Base-by-base conservation (phyloP, 768 basidiomycete species). In the Lentinula guzmanii region DNA sequence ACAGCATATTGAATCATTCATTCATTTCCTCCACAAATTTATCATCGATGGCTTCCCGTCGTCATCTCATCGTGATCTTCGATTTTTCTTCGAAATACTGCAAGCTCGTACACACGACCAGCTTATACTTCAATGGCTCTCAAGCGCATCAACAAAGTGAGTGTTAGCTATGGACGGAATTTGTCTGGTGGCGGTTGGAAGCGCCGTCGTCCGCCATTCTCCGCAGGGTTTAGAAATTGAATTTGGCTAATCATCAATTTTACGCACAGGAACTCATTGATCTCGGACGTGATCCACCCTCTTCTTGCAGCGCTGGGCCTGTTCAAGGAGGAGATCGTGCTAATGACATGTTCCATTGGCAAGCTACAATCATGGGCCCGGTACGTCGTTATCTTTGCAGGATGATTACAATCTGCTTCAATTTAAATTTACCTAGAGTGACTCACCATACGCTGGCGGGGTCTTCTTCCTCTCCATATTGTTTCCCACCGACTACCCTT, bases 271-370 rank as follows among this genome's bases (percentile, higher is more conserved):
- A 99, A 87, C 86, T 98, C 83, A 83, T 92, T 75, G 97, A 99
- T 82, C 95, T 99, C 76, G 95, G 95, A 59, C 95, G 95, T 72
- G 97, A 99, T 82, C 97, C 97, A 75, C 97, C 97, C 68, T 95
- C 95, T 58, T 98, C 97, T 61, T 99, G 97, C 89, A 95, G 93
- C 70, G 97, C 97, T 69, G 97, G 97, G 58, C 55, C 55, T 42
- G 24, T 41, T 24, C 24, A 56, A 11, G 37, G 24, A 6, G 46
- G 18, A 48, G 97, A 97, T 48, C 94, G 90, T 63, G 93, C 93
- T 58, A 95, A 98, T 73, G 95, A 98, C 78, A 89, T 98, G 87
- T 99, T 98, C 82, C 88, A 94, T 74, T 98, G 95, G 96, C 95
- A 98, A 75, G 96, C 96, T 63, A 98, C 96, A 67, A 98, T 98